Conservation (phyloP, 1,284 basidiomycete genomes). For the Termitomyces sp. region DNA sequence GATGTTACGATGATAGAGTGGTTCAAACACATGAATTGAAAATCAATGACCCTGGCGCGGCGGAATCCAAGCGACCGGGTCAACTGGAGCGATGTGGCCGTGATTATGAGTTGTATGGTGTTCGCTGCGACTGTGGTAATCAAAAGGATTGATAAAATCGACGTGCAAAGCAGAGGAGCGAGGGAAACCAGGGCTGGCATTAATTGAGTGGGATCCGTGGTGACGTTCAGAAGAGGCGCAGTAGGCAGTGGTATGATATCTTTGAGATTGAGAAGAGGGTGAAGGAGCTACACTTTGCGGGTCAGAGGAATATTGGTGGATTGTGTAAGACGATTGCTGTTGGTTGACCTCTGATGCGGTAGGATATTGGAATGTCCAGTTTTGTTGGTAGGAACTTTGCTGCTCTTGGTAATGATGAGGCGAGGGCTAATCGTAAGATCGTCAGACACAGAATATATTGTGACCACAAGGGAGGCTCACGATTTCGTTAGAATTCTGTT, state of each 20-base stretch:
- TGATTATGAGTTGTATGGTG: background rate
- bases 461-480: conserved; percentile 4
- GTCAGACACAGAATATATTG: background rate
- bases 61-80: conserved; percentile 16
- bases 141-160: conserved; percentile 7
- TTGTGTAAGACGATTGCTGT: conserved; percentile 1
- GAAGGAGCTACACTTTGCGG: background rate
- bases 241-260: conserved; percentile 1
- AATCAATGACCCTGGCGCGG: conserved; percentile 4
- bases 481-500: conserved; percentile 2
- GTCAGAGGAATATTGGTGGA: conserved; percentile 4
- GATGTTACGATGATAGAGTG: background rate
- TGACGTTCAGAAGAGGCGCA: background rate
- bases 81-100: background rate
- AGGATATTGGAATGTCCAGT: conserved; percentile 7
- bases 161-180: conserved; percentile 5
- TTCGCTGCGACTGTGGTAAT: conserved; percentile 3
- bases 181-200: background rate
- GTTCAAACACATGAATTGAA: background rate
- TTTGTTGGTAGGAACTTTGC: background rate
- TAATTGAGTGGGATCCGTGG: background rate
- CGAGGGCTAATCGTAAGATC: background rate
- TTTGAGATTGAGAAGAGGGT: conserved; percentile 1
- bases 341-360: background rate
- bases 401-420: background rate